Percentiles rank a stretch among this genome's conserved stretches.
phyloP scores from a whole-genome alignment of 1,284 basidiomycete species.

The Leccinum holopus region DNA sequence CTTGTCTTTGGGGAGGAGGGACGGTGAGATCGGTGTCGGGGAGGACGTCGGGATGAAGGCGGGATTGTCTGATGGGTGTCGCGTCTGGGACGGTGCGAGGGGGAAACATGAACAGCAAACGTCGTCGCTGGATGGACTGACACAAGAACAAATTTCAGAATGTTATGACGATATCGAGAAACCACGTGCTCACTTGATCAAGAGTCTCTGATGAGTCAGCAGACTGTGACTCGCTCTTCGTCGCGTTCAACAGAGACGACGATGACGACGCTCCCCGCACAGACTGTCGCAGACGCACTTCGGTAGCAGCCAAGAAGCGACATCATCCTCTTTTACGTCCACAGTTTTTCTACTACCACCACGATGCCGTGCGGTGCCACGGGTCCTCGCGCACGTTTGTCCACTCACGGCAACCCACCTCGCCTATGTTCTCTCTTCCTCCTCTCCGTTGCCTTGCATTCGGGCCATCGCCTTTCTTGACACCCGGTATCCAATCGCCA shows the following conservation, averaged over 20 bases:
- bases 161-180: constrained; percentile 28
- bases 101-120: background rate
- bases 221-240: constrained; percentile 3
- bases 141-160: constrained; percentile 13
- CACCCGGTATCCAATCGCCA: constrained; percentile 22
- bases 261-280: background rate
- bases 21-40: constrained; percentile 20
- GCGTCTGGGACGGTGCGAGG: background rate
- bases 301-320: constrained; percentile 12
- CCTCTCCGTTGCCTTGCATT: constrained; percentile 13
- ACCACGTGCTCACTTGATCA: constrained; percentile 30
- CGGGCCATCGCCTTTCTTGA: constrained; percentile 12
- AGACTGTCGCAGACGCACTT: constrained; percentile 22
- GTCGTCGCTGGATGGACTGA: constrained; percentile 1
- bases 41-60: constrained; percentile 5
- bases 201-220: constrained; percentile 30
- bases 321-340: constrained; percentile 11
- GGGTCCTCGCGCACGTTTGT: constrained; percentile 39
- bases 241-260: constrained; percentile 16
- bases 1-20: constrained; percentile 33
- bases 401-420: constrained; percentile 13
- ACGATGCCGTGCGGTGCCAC: constrained; percentile 31
- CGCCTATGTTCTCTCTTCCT: background rate
- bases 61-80: background rate
- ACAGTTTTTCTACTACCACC: constrained; percentile 28